These are phyloP conservation scores for Claviceps maximensis DNA, from an alignment of 2,329 filamentous ascomycete genomes.

Conservation along the genomic window DNA sequence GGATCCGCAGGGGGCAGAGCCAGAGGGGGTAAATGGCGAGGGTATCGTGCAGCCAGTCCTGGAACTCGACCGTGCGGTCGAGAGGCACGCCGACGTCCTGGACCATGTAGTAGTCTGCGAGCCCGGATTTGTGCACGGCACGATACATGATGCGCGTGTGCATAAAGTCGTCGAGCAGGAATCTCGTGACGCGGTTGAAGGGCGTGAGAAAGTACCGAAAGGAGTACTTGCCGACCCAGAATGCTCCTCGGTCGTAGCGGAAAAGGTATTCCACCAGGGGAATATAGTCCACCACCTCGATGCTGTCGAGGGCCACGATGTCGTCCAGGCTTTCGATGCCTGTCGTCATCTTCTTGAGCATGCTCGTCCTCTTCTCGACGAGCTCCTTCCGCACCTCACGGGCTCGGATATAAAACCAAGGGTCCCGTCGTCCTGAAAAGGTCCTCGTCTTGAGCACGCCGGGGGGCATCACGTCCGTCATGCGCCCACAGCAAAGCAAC, in stretches of 20 bases:
- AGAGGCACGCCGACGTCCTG: constrained; percentile 53
- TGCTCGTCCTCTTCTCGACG: constrained; percentile 21
- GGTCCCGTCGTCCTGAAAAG: constrained; percentile 47
- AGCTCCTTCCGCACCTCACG: constrained; percentile 35
- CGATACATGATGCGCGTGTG: constrained; percentile 65
- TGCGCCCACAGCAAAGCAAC: constrained; percentile 49
- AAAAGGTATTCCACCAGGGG: constrained; percentile 63
- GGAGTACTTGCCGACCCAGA: constrained; percentile 59
- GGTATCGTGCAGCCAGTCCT: constrained; percentile 37
- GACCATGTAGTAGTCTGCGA: constrained; percentile 51
- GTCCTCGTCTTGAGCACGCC: constrained; percentile 33
- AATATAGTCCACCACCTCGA: constrained; percentile 37
- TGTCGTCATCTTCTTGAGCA: constrained; percentile 21
- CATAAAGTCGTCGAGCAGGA: constrained; percentile 58
- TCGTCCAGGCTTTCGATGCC: neutral
- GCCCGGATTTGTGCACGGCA: constrained; percentile 54
- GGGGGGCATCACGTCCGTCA: constrained; percentile 39
- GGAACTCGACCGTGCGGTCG: constrained; percentile 34
- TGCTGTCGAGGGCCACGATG: constrained; percentile 18
- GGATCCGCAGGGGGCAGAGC: constrained; percentile 41
- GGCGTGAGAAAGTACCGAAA: constrained; percentile 42
- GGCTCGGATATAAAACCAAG: constrained; percentile 70
- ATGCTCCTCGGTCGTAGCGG: constrained; percentile 61
- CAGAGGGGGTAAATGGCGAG: constrained; percentile 47
- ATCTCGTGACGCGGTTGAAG: constrained; percentile 51